A percentile compares a stretch with the other conserved stretches of the same genome.
Evolutionary conservation across 2,329 filamentous ascomycete genomes (phyloP).

Genomic region (Sclerotinia trifoliorum): DNA sequence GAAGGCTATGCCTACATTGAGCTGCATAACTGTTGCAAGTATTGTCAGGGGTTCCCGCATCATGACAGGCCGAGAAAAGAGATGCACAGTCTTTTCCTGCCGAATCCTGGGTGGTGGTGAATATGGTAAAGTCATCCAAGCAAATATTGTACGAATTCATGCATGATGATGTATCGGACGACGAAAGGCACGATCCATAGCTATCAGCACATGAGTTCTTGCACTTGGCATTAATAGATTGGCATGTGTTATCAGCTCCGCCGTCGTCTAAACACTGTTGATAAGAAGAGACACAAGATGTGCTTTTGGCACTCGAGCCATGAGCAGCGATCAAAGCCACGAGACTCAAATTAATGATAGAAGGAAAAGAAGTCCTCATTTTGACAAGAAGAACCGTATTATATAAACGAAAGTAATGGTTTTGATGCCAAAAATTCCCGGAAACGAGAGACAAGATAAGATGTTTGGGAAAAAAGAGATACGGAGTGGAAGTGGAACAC

Average conservation of each 20-base stretch:
- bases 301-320: neutral
- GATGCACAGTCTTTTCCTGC: conserved; percentile 26
- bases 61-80: conserved; percentile 23
- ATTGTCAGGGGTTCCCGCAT: conserved; percentile 23
- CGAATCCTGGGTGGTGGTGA: conserved; percentile 20
- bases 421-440: neutral
- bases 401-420: conserved; percentile 7
- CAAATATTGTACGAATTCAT: conserved; percentile 15
- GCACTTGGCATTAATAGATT: conserved; percentile 24
- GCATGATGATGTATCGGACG: neutral
- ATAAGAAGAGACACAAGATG: conserved; percentile 22
- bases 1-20: conserved; percentile 2
- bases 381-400: neutral
- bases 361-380: neutral
- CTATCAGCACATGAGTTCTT: conserved; percentile 21
- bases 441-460: neutral
- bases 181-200: conserved; percentile 5
- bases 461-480: neutral
- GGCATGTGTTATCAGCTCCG: conserved; percentile 24
- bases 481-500: neutral
- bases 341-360: neutral
- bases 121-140: conserved; percentile 22
- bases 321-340: conserved; percentile 16
- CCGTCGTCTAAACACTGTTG: conserved; percentile 22
- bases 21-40: conserved; percentile 25